Evolutionary conservation across 164 flowering plant species (phyloP), one percentile per base, ranked within the genome.

Genomic region (Aristolochia fimbriata): DNA sequence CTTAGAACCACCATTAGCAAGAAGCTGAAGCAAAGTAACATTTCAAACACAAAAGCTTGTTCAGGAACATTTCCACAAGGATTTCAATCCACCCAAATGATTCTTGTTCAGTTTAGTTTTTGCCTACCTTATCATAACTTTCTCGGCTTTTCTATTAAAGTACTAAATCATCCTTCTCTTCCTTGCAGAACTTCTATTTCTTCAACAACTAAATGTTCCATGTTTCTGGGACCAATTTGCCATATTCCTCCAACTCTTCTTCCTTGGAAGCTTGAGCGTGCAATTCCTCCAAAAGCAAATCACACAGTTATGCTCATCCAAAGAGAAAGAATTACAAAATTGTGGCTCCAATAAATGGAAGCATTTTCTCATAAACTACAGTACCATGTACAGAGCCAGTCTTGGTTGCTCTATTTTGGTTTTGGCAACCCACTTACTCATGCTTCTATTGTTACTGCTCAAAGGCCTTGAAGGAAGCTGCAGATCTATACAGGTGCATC

Each of bases 141-240:
- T 52, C 11, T 52, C 27, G 15, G 30, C 30, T 52, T 23, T 11
- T 17, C 27, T 22, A 22, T 16, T 0, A 0, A 52, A 20, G 27
- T 27, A 52, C 27, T 52, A 27, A 56, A 15, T 30, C 58, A 25
- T 30, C 21, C 27, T 31, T 30, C 43, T 31, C 31, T 4, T 49
- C 7, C 17, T 4, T 52, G 45, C 83, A 81, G 83, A 33, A 55
- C 41, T 72, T 5, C 64, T 61, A 60, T 55, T 67, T 57, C 66
- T 58, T 27, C 62, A 71, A 20, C 54, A 67, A 54, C 58, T 68
- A 41, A 65, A 62, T 19, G 77, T 77, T n/a, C 78, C 77, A 17
- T 88, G 96, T 65, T 66, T 77, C 62, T 68, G 79, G 82, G 84
- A 88, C 66, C 58, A 80, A 20, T 55, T 77, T 46, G 71, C 71